These are phyloP conservation scores for Nectriaceae sp. DNA, from an alignment of 2,329 filamentous ascomycete genomes.

Conservation along the genomic window DNA sequence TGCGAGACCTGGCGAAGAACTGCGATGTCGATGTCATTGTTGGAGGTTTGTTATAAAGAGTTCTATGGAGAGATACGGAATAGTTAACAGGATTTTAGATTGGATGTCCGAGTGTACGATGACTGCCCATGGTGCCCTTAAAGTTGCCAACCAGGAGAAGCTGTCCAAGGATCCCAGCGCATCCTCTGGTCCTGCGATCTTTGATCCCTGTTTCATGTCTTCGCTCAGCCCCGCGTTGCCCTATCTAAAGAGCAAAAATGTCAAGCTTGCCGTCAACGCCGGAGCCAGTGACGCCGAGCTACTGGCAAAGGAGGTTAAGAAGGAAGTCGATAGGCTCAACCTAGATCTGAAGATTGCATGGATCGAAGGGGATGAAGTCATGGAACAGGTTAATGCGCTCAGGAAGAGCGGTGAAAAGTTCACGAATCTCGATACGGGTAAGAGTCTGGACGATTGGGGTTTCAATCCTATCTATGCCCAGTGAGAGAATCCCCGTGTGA, in stretches of 20 bases:
- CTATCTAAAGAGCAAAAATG: conserved; percentile 29
- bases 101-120: conserved; percentile 47
- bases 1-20: background rate
- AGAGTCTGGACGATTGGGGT: conserved; percentile 18
- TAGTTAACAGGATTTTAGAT: no score
- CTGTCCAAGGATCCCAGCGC: background rate
- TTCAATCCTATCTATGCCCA: conserved; percentile 15
- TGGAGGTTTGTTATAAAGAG: background rate
- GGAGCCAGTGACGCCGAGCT: conserved; percentile 35
- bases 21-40: conserved; percentile 1
- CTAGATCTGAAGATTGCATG: conserved; percentile 36
- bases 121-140: conserved; percentile 33
- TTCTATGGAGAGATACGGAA: no score
- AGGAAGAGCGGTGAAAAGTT: conserved; percentile 17
- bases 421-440: conserved; percentile 20
- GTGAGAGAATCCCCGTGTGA: background rate
- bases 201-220: conserved; percentile 35
- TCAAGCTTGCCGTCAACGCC: conserved; percentile 39
- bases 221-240: conserved; percentile 27
- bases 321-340: conserved; percentile 26
- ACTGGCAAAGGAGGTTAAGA: conserved; percentile 24
- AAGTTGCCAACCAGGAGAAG: conserved; percentile 19
- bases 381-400: conserved; percentile 16
- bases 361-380: conserved; percentile 38
- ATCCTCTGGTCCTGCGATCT: conserved; percentile 3